These are phyloP conservation scores for Phtheirospermum japonicum DNA, from an alignment of 257 asterid species.

Conservation along the genomic window DNA sequence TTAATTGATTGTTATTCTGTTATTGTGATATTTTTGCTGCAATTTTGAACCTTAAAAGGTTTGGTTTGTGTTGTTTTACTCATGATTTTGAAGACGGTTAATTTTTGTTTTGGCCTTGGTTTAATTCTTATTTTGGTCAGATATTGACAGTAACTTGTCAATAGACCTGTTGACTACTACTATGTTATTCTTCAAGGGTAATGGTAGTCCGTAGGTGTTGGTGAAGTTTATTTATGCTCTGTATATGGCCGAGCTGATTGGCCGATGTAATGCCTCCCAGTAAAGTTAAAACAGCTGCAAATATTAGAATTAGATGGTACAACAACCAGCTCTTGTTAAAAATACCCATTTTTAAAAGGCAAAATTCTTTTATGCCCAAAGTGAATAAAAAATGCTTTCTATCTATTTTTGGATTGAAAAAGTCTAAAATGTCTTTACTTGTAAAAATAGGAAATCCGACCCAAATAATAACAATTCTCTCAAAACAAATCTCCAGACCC, in stretches of 20 bases:
- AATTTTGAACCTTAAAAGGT: slow-evolving; percentile 11
- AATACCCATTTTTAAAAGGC: too few relatives aligned
- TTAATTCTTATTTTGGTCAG: neutral
- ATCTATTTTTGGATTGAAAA: too few relatives aligned
- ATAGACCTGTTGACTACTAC: neutral
- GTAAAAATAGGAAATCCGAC: too few relatives aligned
- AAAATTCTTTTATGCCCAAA: too few relatives aligned
- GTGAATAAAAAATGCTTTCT: too few relatives aligned
- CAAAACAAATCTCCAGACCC: too few relatives aligned
- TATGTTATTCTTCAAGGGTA: neutral
- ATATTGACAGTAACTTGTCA: neutral
- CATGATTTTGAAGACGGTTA: neutral
- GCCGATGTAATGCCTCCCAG: slow-evolving; percentile 46
- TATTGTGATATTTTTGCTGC: neutral
- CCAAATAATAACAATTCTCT: too few relatives aligned
- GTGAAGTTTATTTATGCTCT: neutral
- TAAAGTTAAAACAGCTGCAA: slow-evolving; percentile 56
- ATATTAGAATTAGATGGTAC: slow-evolving; percentile 36
- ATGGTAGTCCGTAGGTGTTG: too few relatives aligned
- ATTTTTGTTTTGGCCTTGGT: slow-evolving; percentile 14
- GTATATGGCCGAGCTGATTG: slow-evolving; percentile 59
- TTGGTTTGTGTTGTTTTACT: neutral
- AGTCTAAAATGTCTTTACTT: too few relatives aligned
- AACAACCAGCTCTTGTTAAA: slow-evolving; percentile 62
- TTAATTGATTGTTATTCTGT: neutral